A percentile compares a stretch with the other conserved stretches of the same genome.
These are phyloP conservation scores for Hippophae gyantsensis DNA, from an alignment of 306 rosid species.

Conservation along the genomic window DNA sequence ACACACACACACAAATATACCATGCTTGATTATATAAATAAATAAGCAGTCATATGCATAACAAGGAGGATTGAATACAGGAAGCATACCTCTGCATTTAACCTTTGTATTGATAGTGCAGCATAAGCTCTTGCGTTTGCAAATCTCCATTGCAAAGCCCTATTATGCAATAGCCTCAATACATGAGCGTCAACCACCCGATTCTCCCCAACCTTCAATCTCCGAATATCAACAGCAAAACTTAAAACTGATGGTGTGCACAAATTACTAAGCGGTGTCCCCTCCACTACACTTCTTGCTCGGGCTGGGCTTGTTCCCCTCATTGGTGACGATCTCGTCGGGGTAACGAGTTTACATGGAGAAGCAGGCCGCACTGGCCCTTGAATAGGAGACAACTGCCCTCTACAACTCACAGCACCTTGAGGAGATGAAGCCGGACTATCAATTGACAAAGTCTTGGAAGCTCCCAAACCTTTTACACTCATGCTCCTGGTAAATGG, in stretches of 20 bases:
- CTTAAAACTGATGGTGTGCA: slow-evolving; percentile 59
- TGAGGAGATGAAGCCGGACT: slow-evolving; percentile 52
- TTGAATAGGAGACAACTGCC: slow-evolving; percentile 56
- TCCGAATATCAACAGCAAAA: slow-evolving; percentile 52
- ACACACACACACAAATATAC: too few species aligned
- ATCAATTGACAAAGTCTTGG: slow-evolving; percentile 37
- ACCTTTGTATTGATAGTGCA: slow-evolving; percentile 48
- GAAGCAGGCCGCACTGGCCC: slow-evolving; percentile 53
- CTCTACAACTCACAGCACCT: slow-evolving; percentile 39
- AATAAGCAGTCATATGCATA: neutral
- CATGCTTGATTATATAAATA: too few species aligned
- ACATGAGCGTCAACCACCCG: slow-evolving; percentile 53
- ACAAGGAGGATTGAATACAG: slow-evolving; percentile 1
- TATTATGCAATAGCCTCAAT: slow-evolving; percentile 66
- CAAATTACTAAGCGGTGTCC: slow-evolving; percentile 27
- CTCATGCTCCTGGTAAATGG: slow-evolving; percentile 36
- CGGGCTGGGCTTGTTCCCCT: slow-evolving; percentile 75
- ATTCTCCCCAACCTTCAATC: slow-evolving; percentile 63
- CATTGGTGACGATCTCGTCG: slow-evolving; percentile 39
- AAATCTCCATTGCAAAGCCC: slow-evolving; percentile 83
- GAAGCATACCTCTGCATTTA: slow-evolving; percentile 72
- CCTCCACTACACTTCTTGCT: slow-evolving; percentile 34
- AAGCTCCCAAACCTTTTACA: slow-evolving; percentile 27
- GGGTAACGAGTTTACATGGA: slow-evolving; percentile 42
- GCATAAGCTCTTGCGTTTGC: slow-evolving; percentile 65